phyloP scores from a whole-genome alignment of 1,284 basidiomycete species.

The Volvariella surrecta region DNA sequence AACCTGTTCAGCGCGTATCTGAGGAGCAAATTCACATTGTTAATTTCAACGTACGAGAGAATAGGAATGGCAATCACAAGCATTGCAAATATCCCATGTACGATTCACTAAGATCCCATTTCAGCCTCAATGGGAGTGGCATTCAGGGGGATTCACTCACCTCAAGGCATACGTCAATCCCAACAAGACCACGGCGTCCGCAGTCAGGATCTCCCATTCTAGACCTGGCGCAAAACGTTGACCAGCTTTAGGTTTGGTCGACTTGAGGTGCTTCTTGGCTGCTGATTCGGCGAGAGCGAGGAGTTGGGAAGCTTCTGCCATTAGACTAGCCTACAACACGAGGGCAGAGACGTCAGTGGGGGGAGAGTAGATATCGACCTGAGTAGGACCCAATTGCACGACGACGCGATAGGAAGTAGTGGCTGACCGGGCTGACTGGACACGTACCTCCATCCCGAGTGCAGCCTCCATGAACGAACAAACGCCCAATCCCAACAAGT shows the following conservation, averaged over 20 bases:
- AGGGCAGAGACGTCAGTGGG: no score
- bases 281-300: constrained; percentile 52
- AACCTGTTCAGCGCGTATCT: constrained; percentile 57
- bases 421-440: no score
- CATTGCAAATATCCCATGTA: constrained; percentile 76
- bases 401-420: no score
- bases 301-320: constrained; percentile 48
- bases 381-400: no score
- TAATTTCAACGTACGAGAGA: constrained; percentile 4
- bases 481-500: constrained; percentile 63
- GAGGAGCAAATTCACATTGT: constrained; percentile 3
- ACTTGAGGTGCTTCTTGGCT: constrained; percentile 45
- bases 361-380: no score
- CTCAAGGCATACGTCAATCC: constrained; percentile 63
- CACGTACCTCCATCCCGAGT: constrained; percentile 68
- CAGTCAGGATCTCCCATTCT: constrained; percentile 67
- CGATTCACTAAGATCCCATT: constrained; percentile 42
- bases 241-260: constrained; percentile 27
- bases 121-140: not conserved
- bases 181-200: constrained; percentile 60
- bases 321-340: constrained; percentile 20
- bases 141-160: constrained; percentile 24
- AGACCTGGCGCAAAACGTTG: constrained; percentile 51
- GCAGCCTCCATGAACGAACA: constrained; percentile 70
- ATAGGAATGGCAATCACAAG: constrained; percentile 35